Evolutionary conservation across 352 stramenopile genomes (phyloP).

Genomic region (Globisporangium cederbergense): DNA sequence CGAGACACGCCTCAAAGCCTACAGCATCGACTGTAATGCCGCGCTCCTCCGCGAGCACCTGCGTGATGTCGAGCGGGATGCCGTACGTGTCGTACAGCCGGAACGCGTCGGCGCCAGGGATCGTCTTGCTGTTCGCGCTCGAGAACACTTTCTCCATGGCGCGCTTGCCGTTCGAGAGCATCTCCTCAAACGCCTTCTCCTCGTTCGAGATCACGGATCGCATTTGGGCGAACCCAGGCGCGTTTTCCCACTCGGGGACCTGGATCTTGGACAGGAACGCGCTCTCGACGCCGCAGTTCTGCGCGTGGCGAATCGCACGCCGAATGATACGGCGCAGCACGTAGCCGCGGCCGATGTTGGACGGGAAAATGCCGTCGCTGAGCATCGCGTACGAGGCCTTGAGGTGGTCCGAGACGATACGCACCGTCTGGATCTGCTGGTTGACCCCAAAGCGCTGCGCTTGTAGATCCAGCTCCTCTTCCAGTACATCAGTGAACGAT

Average conservation of each 20-base stretch:
- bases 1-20: slow-evolving; percentile 48
- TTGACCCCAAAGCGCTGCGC: slow-evolving; percentile 42
- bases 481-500: slow-evolving; percentile 36
- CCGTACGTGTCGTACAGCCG: slow-evolving; percentile 74
- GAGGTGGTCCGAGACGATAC: slow-evolving; percentile 95
- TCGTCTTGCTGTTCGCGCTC: slow-evolving; percentile 18
- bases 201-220: slow-evolving; percentile 66
- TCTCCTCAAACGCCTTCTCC: slow-evolving; percentile 68
- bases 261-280: slow-evolving; percentile 53
- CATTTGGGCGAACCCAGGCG: slow-evolving; percentile 51
- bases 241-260: slow-evolving; percentile 39
- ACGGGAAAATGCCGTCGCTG: slow-evolving; percentile 93
- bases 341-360: slow-evolving; percentile 95
- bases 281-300: slow-evolving; percentile 49
- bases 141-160: slow-evolving; percentile 65
- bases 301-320: slow-evolving; percentile 75
- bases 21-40: slow-evolving; percentile 50
- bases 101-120: slow-evolving; percentile 61
- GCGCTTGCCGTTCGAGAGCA: slow-evolving; percentile 51
- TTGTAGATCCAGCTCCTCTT: slow-evolving; percentile 41
- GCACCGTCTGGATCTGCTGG: slow-evolving; percentile 59
- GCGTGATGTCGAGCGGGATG: slow-evolving; percentile 75
- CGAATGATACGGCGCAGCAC: slow-evolving; percentile 94
- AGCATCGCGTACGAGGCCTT: slow-evolving; percentile 93
- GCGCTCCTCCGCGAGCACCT: slow-evolving; percentile 58